phyloP scores from a whole-genome alignment of 2,329 filamentous ascomycete species.

The Aspergillus intermedius region DNA sequence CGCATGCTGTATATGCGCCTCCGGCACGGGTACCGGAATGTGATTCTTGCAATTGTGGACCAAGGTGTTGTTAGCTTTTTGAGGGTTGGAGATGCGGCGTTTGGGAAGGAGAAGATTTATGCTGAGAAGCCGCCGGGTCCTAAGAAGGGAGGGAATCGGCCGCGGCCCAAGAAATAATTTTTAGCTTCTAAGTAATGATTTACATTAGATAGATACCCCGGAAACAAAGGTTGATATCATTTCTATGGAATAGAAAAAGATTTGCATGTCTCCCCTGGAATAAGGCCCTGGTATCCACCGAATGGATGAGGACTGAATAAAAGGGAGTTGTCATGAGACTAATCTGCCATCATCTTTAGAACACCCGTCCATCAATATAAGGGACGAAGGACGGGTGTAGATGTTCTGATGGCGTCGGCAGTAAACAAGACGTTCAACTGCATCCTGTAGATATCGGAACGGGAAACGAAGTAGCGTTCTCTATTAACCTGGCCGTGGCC shows the following conservation, averaged over 20 bases:
- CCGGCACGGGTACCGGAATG: conserved; percentile 77
- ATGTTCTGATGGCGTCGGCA: conserved; percentile 30
- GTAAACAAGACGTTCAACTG: too few species aligned
- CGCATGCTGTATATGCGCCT: conserved; percentile 65
- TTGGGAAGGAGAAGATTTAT: conserved; percentile 67
- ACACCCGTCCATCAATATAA: conserved; percentile 31
- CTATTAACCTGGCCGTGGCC: too few species aligned
- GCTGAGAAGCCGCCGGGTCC: conserved; percentile 37
- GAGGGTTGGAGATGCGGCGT: conserved; percentile 70
- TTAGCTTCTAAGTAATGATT: background rate
- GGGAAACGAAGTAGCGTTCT: too few species aligned
- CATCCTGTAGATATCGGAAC: background rate
- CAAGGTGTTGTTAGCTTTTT: conserved; percentile 85
- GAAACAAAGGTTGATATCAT: background rate
- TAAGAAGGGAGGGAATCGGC: conserved; percentile 22
- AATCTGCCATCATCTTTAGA: conserved; percentile 47
- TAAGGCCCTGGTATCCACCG: conserved; percentile 18
- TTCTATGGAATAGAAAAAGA: background rate
- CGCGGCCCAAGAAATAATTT: conserved; percentile 28
- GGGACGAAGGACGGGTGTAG: conserved; percentile 21
- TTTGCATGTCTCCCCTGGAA: conserved; percentile 23
- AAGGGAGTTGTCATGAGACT: conserved; percentile 13
- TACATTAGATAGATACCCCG: conserved; percentile 1
- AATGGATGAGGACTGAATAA: conserved; percentile 19
- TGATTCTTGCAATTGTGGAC: conserved; percentile 82